Evolutionary conservation across 2,329 filamentous ascomycete species (phyloP).

Genomic region (Seiridium unicorne): DNA sequence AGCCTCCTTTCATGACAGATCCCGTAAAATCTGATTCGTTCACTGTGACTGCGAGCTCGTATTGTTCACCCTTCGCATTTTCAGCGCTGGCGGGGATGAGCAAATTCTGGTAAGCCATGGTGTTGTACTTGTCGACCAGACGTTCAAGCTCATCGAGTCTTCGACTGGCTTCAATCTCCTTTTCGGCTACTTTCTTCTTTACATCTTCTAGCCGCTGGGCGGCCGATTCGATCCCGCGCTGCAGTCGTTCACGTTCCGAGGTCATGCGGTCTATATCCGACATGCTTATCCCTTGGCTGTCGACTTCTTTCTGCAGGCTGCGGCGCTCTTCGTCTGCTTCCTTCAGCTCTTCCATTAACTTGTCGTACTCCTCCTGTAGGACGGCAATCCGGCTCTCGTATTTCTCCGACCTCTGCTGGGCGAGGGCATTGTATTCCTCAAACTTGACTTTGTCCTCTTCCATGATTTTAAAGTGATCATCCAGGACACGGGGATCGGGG

Average conservation of each 20-base stretch:
- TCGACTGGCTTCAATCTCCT: conserved; percentile 80
- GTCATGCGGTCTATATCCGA: conserved; percentile 99
- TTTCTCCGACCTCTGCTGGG: conserved; percentile 83
- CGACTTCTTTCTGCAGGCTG: conserved; percentile 79
- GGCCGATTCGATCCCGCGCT: conserved; percentile 79
- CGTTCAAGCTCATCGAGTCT: conserved; percentile 92
- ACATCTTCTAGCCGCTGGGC: conserved; percentile 77
- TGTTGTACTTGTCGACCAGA: conserved; percentile 88
- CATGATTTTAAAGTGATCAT: conserved; percentile 88
- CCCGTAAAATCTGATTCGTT: conserved; percentile 78
- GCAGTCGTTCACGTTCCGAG: conserved; percentile 88
- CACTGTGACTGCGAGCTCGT: conserved; percentile 81
- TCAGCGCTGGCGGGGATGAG: conserved; percentile 81
- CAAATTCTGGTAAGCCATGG: conserved; percentile 87
- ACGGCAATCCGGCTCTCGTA: conserved; percentile 79
- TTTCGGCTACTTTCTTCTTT: conserved; percentile 79
- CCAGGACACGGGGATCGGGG: conserved; percentile 78
- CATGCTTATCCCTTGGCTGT: conserved; percentile 92
- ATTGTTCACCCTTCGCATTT: conserved; percentile 82
- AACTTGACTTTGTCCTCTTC: conserved; percentile 95
- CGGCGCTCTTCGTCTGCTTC: conserved; percentile 81
- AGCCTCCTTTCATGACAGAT: conserved; percentile 48
- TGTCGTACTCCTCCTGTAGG: conserved; percentile 82
- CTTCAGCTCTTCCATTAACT: conserved; percentile 70
- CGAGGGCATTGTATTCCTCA: conserved; percentile 86